Base-by-base conservation (phyloP, 148 eudicot genomes). In the Amaranthus palmeri region DNA sequence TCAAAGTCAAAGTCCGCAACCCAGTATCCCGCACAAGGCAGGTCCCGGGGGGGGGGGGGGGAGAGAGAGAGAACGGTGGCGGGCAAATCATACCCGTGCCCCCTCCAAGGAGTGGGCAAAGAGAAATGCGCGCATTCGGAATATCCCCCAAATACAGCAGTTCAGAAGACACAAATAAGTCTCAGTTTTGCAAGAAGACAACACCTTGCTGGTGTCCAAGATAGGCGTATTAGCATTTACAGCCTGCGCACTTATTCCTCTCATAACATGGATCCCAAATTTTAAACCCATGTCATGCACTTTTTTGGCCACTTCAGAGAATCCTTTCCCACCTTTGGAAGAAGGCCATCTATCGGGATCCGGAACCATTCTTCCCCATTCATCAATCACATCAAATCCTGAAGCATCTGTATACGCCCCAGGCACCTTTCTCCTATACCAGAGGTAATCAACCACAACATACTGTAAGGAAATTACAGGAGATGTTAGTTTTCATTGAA, bases 241-340 rank as follows among this genome's bases (percentile, higher is more conserved):
- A 11, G 99, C 96, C 74, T 92, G 97, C 53, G 85, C 78, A 74
- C 97, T 92, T 68, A 96, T 81, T 70, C 99, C 99, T 67, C 96
- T 83, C 99, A 96, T 96, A 56, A 96, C 87, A 83, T 96, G 99
- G 76, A 96, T 88, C 59, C 99, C 99, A 47, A 96, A 96, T 85
- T 96, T 96, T 85, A 96, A 84, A 52, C 99, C 99, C 97, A 92
- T 82, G 56, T 68, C 54, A 86, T 96, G 99, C 67, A 96, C 95
- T 78, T 84, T 87, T 60, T 78, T 69, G 45, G 99, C 96, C 52
- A 92, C 90, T 75, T 85, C 85, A 13, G 78, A 40, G 72, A 96
- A 92, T 47, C 99, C 99, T 78, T 81, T 87, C n/a, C 99, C 96
- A 48, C 82, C 87, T 74, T 61, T 74, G 17, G 99, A 85, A 2